These are phyloP conservation scores for Pseudoneurospora amorphoporcata DNA, from an alignment of 495 filamentous ascomycete species.

Conservation along the genomic window DNA sequence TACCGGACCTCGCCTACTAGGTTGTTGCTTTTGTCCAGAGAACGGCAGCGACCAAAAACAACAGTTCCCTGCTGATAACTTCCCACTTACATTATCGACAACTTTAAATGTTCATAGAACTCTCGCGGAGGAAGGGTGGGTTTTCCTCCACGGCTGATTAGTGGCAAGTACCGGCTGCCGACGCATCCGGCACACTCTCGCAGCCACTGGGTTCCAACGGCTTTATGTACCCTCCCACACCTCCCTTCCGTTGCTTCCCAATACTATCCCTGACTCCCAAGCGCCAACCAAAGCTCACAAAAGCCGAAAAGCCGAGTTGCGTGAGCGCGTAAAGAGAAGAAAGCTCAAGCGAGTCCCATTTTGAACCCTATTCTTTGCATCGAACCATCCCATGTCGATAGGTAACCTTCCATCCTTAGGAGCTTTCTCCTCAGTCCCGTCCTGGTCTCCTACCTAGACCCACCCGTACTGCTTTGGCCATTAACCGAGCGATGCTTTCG, in stretches of 20 bases:
- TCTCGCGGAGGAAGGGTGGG: not conserved
- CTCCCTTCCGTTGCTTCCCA: not conserved
- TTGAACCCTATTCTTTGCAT: not conserved
- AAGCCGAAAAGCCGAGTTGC: not conserved
- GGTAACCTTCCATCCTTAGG: no score
- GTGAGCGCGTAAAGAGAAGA: not conserved
- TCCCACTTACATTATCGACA: no score
- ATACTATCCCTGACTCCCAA: not conserved
- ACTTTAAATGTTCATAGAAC: not conserved
- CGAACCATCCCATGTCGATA: not conserved
- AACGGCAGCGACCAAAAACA: not conserved
- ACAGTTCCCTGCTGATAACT: no score
- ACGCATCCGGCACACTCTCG: not conserved
- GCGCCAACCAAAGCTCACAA: not conserved
- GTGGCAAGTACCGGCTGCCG: not conserved
- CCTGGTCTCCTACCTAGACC: not conserved
- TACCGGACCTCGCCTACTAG: not conserved
- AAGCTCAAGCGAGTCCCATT: not conserved
- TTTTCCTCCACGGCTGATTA: not conserved
- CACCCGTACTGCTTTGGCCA: not conserved
- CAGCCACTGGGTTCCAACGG: not conserved
- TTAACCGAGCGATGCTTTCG: not conserved
- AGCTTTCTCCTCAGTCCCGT: not conserved
- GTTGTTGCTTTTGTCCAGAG: not conserved
- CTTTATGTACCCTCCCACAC: not conserved